Base-by-base conservation (phyloP, 2,329 filamentous ascomycete genomes). In the Conoideocrella luteorostrata region DNA sequence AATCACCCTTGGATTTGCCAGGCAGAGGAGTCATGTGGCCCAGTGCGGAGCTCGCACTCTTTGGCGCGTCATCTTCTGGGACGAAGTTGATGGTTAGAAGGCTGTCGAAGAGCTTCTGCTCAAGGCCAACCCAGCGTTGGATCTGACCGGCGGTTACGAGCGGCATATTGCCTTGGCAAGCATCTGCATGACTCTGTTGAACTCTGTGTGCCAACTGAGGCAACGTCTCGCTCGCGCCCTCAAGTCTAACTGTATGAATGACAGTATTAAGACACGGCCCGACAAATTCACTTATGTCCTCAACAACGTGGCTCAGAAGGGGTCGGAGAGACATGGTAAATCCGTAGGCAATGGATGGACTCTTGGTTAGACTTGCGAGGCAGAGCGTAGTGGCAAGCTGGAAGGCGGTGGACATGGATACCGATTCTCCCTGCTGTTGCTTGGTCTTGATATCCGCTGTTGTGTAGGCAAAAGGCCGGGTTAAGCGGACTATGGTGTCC, bases 241-340 rank as follows among this genome's bases (percentile, higher is more conserved):
- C 18, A 1, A 55, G 43, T 5, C 18, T 21, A 13, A 51, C 18
- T 2, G 48, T 44, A 10, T 55, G 50, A n/a, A 52, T 42, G 1
- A 55, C 22, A 3, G 52, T 55, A 26, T 55, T 55, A 36, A 55
- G 47, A 17, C 52, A 55, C 11, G 52, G 52, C 2, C 52, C 52
- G 22, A 53, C 29, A 33, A 41, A 41, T n/a, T 23, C 39, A 21
- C 34, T 12, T 5, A 41, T 22, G 20, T 32, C 46, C 20, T 43
- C 32, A 13, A 17, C 38, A 12, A 47, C 30, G 13, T 49, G 41
- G 33, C 20, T 30, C 13, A 51, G 39, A 3, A 51, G 38, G 12
- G 50, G 45, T 7, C 50, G 45, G 17, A 52, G 50, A 3, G 50
- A 52, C 45, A 48, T 45, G 43, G 43, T 40, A 39, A 51, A 52